phyloP scores from a whole-genome alignment of 2,329 filamentous ascomycete species.

The Alternaria solani region DNA sequence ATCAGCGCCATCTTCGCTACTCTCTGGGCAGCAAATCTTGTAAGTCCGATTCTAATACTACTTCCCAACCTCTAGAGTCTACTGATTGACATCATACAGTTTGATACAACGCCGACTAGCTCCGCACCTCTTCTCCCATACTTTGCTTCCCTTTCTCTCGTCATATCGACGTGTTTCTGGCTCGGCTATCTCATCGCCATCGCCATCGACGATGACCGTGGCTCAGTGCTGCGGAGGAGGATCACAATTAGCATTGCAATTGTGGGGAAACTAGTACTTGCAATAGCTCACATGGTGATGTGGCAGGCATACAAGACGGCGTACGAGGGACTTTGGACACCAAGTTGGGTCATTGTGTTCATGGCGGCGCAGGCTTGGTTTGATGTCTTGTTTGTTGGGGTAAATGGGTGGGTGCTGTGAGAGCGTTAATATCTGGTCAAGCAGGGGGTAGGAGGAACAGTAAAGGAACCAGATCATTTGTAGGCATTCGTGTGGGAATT shows the following conservation, averaged over 20 bases:
- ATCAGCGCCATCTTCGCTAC: not conserved
- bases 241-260: not conserved
- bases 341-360: not conserved
- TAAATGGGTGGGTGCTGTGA: not conserved
- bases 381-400: not conserved
- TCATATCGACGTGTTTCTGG: not conserved
- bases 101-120: not conserved
- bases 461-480: too few species aligned
- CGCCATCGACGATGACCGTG: not conserved
- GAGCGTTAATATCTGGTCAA: not conserved
- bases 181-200: not conserved
- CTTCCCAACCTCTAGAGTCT: too few species aligned
- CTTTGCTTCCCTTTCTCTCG: not conserved
- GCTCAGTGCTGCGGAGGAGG: not conserved
- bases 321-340: not conserved
- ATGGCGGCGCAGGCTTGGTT: not conserved
- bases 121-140: not conserved
- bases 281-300: not conserved
- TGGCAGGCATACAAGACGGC: not conserved
- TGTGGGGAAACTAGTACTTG: not conserved
- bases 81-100: too few species aligned
- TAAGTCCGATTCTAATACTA: too few species aligned
- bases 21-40: not conserved
- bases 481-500: not conserved
- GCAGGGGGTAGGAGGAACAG: not conserved